Base-by-base conservation (phyloP, 805 yeast genomes). In the Candida koratica region DNA sequence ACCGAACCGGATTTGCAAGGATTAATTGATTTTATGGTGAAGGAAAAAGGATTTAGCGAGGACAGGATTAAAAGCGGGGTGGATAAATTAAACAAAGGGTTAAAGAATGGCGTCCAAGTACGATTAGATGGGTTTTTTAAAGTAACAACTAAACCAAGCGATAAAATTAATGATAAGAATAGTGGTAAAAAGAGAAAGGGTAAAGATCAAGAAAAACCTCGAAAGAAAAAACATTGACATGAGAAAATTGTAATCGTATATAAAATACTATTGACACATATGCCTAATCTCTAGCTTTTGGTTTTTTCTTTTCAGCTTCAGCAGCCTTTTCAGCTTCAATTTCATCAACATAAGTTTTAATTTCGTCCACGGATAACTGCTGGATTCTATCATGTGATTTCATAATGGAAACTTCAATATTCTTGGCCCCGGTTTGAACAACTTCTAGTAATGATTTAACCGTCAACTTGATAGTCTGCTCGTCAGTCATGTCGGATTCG, bases 351-450 rank as follows among this genome's bases (percentile, higher is more conserved):
- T 79, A 74, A 39, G 71, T 71, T 48, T 79, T 82, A 45, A 89
- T 79, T 47, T 81, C 84, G 13, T 84, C 95, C 36, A 77, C 73
- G 12, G 77, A 63, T 53, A 89, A 71, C 37, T 66, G 63, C 44
- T 73, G 73, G 47, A 85, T 73, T 25, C 70, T 61, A 47, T 72
- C 65, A 35, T 76, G 78, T 19, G 96, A 84, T 43, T 76, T 77
- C 75, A 90, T 78, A 25, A 93, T 81, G 4, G 94, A 84, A 34
- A 93, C 79, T 64, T 93, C 98, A 55, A 93, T 89, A 61, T 93
- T 93, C 58, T 86, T 85, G 29, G 97, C 94, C 27, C 98, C 98
- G 2, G 97, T 89, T 67, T 93, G 97, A 16, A 93, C 98, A 33
- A 93, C 97, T 61, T 93, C 98, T 50, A 93, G 71, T 49, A 93